A percentile compares a stretch with the other conserved stretches of the same genome.
Evolutionary conservation across 2,329 filamentous ascomycete species (phyloP).

Genomic region (Venturia nashicola): DNA sequence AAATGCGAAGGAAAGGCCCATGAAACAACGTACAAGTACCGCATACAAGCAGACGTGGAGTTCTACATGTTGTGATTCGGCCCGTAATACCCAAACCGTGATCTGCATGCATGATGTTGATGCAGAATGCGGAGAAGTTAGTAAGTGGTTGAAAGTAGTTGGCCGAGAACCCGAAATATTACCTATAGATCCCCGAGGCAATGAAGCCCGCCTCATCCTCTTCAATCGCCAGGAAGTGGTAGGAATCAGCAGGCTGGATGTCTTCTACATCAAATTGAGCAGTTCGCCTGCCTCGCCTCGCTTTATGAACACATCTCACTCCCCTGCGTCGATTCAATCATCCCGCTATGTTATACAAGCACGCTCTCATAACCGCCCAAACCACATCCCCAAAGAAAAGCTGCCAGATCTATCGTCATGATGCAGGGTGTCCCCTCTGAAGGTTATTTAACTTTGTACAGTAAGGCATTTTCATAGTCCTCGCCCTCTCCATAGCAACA

Average conservation of each 20-base stretch:
- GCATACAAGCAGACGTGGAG: not conserved
- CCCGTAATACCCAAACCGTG: not conserved
- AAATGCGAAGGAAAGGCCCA: too few species aligned
- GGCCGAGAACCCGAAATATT: not conserved
- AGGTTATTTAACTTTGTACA: constrained; percentile 41
- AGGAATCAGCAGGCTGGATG: not conserved
- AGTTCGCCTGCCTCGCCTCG: not conserved
- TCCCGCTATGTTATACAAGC: not conserved
- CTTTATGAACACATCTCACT: not conserved
- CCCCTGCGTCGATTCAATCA: not conserved
- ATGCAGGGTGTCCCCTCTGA: not conserved
- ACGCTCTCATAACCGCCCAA: not conserved
- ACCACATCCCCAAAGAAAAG: not conserved
- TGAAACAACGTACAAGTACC: too few species aligned
- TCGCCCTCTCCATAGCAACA: constrained; percentile 64
- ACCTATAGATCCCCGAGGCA: not conserved
- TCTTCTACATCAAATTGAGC: not conserved
- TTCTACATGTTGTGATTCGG: not conserved
- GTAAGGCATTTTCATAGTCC: constrained; percentile 45
- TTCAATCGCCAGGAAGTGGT: not conserved
- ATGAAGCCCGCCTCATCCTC: not conserved
- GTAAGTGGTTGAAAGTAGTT: not conserved
- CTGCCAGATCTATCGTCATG: not conserved
- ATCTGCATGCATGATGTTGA: not conserved
- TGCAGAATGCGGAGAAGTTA: not conserved